A percentile compares a stretch with the other conserved stretches of the same genome.
These are phyloP conservation scores for Liriodendron chinense DNA, from an alignment of 164 flowering plant genomes.

Conservation along the genomic window DNA sequence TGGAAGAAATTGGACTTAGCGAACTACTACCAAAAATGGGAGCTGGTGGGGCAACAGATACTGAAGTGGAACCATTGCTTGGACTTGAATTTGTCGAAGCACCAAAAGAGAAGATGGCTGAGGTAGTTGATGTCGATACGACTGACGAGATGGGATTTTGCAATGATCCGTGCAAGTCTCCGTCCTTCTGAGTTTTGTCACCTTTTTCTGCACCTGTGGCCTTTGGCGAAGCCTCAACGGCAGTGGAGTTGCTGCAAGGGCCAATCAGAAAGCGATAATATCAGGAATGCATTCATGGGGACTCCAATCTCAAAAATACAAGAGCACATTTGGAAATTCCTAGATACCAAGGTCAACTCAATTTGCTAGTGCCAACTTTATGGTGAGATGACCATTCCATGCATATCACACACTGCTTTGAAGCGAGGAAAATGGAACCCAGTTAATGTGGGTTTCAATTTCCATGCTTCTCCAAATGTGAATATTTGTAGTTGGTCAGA, in stretches of 20 bases:
- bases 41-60: slow-evolving; percentile 16
- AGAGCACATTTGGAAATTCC: neutral
- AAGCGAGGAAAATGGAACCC: no score
- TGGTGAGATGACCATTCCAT: no score
- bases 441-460: no score
- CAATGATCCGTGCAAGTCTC: slow-evolving; percentile 13
- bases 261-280: no score
- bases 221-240: slow-evolving; percentile 16
- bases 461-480: no score
- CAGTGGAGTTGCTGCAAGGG: slow-evolving; percentile 30
- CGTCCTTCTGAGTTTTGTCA: slow-evolving; percentile 16
- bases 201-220: slow-evolving; percentile 29
- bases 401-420: no score
- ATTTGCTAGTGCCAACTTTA: neutral
- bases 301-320: neutral
- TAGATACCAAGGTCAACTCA: neutral
- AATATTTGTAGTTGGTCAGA: no score
- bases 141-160: slow-evolving; percentile 23
- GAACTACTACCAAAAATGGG: slow-evolving; percentile 14
- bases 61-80: slow-evolving; percentile 36
- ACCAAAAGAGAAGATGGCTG: slow-evolving; percentile 34
- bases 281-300: neutral
- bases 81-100: slow-evolving; percentile 21
- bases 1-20: slow-evolving; percentile 13
- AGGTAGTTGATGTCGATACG: slow-evolving; percentile 24